phyloP scores from a whole-genome alignment of 73 alveolate genomes.

The Urostyla sp. region DNA sequence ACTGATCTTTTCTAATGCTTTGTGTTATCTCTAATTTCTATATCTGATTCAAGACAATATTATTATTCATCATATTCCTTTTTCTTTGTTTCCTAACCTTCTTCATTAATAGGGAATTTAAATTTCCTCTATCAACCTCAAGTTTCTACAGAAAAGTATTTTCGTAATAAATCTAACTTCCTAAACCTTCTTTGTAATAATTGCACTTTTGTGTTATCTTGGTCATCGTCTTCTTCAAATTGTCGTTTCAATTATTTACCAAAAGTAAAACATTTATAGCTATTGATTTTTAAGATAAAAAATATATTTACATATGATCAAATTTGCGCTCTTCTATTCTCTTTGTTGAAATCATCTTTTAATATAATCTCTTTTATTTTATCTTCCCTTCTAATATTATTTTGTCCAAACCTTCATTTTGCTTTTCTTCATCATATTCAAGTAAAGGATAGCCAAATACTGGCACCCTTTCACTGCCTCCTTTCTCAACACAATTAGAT shows the following conservation, averaged over 20 bases:
- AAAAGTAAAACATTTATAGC: conserved; percentile 44
- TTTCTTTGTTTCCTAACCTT: neutral
- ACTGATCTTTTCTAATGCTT: neutral
- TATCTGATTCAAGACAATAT: conserved; percentile 45
- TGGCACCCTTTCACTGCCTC: conserved; percentile 44
- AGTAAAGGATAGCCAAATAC: conserved; percentile 29
- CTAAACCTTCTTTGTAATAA: conserved; percentile 18
- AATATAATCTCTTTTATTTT: conserved; percentile 9
- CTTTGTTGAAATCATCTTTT: conserved; percentile 10
- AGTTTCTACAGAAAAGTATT: conserved; percentile 20
- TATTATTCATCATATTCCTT: conserved; percentile 33
- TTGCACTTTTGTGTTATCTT: conserved; percentile 23
- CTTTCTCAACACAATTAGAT: conserved; percentile 9
- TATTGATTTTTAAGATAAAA: neutral
- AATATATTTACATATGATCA: conserved; percentile 27
- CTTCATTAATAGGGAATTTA: conserved; percentile 12
- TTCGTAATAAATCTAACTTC: conserved; percentile 16
- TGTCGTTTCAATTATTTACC: conserved; percentile 35
- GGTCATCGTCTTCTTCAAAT: conserved; percentile 2
- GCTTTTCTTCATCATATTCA: neutral
- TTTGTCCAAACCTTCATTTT: neutral
- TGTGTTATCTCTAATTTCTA: conserved; percentile 37
- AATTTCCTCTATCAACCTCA: conserved; percentile 1
- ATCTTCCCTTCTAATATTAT: neutral
- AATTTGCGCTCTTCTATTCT: conserved; percentile 30